phyloP scores from a whole-genome alignment of 768 basidiomycete species.

The Russula virescens region DNA sequence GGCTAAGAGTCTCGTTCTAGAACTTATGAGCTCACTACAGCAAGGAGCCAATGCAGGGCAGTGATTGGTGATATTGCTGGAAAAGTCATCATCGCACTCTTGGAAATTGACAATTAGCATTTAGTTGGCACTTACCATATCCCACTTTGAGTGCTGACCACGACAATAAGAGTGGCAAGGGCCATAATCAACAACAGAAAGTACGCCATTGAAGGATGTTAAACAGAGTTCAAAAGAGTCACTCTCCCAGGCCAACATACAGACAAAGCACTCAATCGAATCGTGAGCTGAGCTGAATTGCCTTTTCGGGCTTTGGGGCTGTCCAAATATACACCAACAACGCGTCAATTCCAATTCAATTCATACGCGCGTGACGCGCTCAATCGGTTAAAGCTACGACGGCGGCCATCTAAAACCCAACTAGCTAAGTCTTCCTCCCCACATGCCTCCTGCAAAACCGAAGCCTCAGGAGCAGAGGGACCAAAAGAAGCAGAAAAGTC shows the following conservation, averaged over 20 bases:
- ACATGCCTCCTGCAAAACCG: conserved; percentile 16
- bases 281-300: no score
- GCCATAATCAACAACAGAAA: background rate
- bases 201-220: background rate
- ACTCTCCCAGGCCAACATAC: no score
- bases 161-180: conserved; percentile 13
- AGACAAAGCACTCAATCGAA: no score
- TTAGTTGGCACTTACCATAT: conserved; percentile 21
- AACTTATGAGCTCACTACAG: conserved; percentile 37
- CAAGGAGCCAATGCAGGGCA: conserved; percentile 39
- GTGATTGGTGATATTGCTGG: conserved; percentile 35
- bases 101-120: background rate
- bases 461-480: conserved; percentile 18
- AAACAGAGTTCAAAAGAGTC: background rate
- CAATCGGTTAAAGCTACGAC: background rate
- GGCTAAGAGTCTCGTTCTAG: background rate
- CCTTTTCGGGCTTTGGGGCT: no score
- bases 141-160: conserved; percentile 25
- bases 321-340: conserved; percentile 16
- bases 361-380: conserved; percentile 6
- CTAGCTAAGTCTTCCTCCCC: background rate
- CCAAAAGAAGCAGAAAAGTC: conserved; percentile 64
- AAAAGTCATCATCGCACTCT: background rate
- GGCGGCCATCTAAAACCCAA: background rate
- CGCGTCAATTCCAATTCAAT: conserved; percentile 22